Base-by-base conservation (phyloP, 352 stramenopile genomes). In the Globisporangium canariense region DNA sequence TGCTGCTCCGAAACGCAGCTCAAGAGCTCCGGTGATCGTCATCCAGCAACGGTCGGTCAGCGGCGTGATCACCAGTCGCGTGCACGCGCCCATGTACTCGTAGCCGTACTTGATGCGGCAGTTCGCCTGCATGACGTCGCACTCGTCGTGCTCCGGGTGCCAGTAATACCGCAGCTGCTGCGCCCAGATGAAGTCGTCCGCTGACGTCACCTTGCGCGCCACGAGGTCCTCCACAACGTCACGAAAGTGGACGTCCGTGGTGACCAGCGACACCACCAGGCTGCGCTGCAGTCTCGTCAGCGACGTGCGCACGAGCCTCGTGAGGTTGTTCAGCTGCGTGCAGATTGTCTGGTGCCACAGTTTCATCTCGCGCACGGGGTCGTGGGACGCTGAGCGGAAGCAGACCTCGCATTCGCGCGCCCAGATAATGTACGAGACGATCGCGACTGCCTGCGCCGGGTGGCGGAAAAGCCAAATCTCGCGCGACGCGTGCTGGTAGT, bases 11-110 rank as follows among this genome's bases (percentile, higher is more conserved):
- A 97, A 90, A n/a, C 76, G 81, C 14, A 98, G 59, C 22, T 93
- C 79, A 4, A 98, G 72, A 2, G 93, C 93, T 18, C 88, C 84
- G 1, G 92, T 98, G 20, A 98, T 89, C 9, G 93, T 98, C 71
- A 98, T 93, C 82, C 95, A 98, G 63, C 90, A 97, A 0, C 92
- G 84, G 66, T 98, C 93, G 0, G 93, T 98, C 45, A 98, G 67
- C 10, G 93, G 93, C 7, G 93, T 98, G 60, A 98, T 98, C 9
- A 98, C 93, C 4, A 98, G 77, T 0, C 93, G 80, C 18, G 77
- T 90, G 40, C 86, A 91, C 10, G 91, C 93, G 5, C 91, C 91
- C 75, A 98, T 93, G 75, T 98, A 98, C 69, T 98, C 90, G 66
- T 97, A 97, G 0, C 91, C 91, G 64, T 97, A 98, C 45, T 78